Conservation (phyloP, 768 basidiomycete genomes). For the Myochromella boudieri region DNA sequence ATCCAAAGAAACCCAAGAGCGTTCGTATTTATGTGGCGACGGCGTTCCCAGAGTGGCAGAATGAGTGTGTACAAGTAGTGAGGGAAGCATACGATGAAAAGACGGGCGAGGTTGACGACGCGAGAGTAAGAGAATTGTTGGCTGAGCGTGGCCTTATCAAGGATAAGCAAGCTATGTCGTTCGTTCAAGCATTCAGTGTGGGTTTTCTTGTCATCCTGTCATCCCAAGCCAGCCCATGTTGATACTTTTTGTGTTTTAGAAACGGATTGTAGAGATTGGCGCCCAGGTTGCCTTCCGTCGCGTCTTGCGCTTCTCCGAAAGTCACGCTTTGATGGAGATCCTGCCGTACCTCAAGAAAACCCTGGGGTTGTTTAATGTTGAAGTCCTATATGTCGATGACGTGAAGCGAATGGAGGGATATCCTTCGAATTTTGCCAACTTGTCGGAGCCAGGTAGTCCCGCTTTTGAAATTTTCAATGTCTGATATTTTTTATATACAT, state of each 20-base stretch:
- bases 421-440: conserved; percentile 68
- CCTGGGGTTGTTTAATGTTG: conserved; percentile 66
- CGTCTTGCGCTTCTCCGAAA: conserved; percentile 80
- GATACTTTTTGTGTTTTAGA: conserved; percentile 40
- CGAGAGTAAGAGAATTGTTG: conserved; percentile 66
- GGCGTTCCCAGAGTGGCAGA: conserved; percentile 93
- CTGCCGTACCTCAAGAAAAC: conserved; percentile 81
- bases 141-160: conserved; percentile 79
- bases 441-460: conserved; percentile 86
- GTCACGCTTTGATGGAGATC: conserved; percentile 65
- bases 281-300: conserved; percentile 80
- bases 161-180: conserved; percentile 96
- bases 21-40: conserved; percentile 91
- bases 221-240: conserved; percentile 4
- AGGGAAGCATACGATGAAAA: conserved; percentile 62
- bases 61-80: conserved; percentile 73
- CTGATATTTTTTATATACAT: too few relatives aligned
- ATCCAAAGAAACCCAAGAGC: conserved; percentile 82
- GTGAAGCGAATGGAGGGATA: conserved; percentile 60
- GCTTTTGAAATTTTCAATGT: conserved; percentile 88
- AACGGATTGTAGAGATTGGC: conserved; percentile 78
- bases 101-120: conserved; percentile 76
- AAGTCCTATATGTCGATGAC: conserved; percentile 71
- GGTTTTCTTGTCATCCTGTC: conserved; percentile 13
- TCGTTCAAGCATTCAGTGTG: conserved; percentile 92